Evolutionary conservation across 2,329 filamentous ascomycete genomes (phyloP).

Genomic region (Tolypocladium tropicale): DNA sequence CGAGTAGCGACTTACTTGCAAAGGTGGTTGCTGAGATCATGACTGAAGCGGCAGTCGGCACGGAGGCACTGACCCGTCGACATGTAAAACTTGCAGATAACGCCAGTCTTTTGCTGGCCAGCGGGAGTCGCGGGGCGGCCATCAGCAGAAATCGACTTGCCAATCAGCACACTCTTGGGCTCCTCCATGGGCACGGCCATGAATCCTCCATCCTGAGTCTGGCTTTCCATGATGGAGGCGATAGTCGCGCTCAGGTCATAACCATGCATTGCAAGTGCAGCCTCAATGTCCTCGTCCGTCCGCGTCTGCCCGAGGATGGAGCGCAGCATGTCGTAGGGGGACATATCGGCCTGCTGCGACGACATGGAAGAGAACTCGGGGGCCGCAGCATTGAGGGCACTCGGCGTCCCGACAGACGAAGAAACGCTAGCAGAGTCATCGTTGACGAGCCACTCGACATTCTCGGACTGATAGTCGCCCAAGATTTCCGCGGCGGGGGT

Average conservation of each 20-base stretch:
- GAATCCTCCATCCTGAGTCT: slow-evolving; percentile 30
- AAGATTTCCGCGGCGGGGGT: slow-evolving; percentile 77
- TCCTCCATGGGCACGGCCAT: slow-evolving; percentile 35
- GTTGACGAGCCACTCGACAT: slow-evolving; percentile 94
- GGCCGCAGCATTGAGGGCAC: slow-evolving; percentile 66
- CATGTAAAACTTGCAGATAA: slow-evolving; percentile 96
- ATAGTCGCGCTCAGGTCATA: slow-evolving; percentile 93
- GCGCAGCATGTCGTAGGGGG: slow-evolving; percentile 92
- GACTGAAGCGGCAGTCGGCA: slow-evolving; percentile 93
- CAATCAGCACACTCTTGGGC: slow-evolving; percentile 64
- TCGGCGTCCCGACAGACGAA: slow-evolving; percentile 60
- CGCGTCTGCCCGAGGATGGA: slow-evolving; percentile 85
- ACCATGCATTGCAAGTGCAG: slow-evolving; percentile 76
- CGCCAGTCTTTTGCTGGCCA: slow-evolving; percentile 67
- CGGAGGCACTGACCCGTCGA: slow-evolving; percentile 91
- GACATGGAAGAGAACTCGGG: slow-evolving; percentile 60
- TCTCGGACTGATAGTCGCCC: slow-evolving; percentile 85
- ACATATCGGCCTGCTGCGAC: slow-evolving; percentile 76
- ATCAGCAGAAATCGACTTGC: slow-evolving; percentile 76
- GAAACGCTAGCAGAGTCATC: slow-evolving; percentile 74
- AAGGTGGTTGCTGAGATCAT: slow-evolving; percentile 88
- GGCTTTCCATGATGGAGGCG: slow-evolving; percentile 72
- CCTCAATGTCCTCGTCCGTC: slow-evolving; percentile 88
- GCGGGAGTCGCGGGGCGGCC: slow-evolving; percentile 68
- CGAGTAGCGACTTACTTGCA: slow-evolving; percentile 72